A percentile compares a stretch with the other conserved stretches of the same genome.
These are phyloP conservation scores for Arthromyces matolae DNA, from an alignment of 768 basidiomycete species.

Conservation along the genomic window DNA sequence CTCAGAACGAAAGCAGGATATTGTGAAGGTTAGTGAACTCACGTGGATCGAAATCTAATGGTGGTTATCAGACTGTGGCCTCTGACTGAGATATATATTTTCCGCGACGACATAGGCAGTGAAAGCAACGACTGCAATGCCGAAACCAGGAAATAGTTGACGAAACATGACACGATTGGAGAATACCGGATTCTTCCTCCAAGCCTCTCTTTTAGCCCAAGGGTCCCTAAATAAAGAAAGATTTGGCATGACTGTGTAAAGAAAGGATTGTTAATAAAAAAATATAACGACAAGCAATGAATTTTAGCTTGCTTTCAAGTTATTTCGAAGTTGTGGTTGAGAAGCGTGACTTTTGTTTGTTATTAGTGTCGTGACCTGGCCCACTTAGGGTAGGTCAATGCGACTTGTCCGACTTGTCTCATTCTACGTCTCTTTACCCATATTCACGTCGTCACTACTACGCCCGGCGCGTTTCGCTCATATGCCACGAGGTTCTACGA, in stretches of 20 bases:
- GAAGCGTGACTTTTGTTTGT: conserved; percentile 3
- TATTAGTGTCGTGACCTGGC: conserved; percentile 29
- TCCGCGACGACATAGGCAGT: conserved; percentile 86
- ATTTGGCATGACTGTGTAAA: conserved; percentile 46
- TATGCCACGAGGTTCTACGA: conserved; percentile 46
- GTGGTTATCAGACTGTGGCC: conserved; percentile 21
- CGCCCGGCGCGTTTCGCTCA: conserved; percentile 17
- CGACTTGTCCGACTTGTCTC: conserved; percentile 34
- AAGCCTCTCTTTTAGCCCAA: conserved; percentile 91
- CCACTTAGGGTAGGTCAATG: conserved; percentile 58
- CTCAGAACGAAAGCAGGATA: too few species aligned
- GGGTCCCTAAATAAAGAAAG: conserved; percentile 85
- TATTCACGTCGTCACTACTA: conserved; percentile 14
- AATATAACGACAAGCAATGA: neutral
- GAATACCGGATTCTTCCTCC: conserved; percentile 90
- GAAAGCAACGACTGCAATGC: conserved; percentile 89
- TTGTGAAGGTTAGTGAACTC: conserved; percentile 2
- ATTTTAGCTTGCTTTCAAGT: too few species aligned
- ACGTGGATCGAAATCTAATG: conserved; percentile 22
- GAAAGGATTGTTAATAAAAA: conserved; percentile 9
- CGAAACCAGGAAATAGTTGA: conserved; percentile 92
- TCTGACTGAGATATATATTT: conserved; percentile 53
- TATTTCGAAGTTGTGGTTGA: too few species aligned
- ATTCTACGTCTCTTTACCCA: conserved; percentile 17
- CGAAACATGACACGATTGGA: conserved; percentile 82